Base-by-base conservation (phyloP, 1,284 basidiomycete species). In the Leccinum fuscescens region DNA sequence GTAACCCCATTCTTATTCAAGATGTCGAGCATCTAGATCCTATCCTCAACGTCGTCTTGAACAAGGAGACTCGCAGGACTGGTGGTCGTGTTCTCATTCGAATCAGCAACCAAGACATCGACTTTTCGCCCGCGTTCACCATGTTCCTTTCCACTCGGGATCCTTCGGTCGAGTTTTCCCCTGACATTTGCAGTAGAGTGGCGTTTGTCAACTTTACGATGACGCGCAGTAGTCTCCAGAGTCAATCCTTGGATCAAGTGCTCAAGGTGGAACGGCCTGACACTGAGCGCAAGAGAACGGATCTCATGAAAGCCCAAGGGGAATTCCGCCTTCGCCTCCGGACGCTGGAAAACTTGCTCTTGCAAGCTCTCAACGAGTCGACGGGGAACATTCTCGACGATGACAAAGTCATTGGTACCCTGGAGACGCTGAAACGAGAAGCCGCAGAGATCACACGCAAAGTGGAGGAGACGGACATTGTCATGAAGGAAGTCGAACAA, bases 161-260 rank as follows among this genome's bases (percentile, higher is more conserved):
- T 75, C 96, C 98, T 1, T 96, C 95, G 0, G 92, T 98, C 64
- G 95, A 98, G 70, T 98, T 99, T 77, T 93, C 96, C 20, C 95
- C 97, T 1, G 96, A 99, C 74, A 95, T 99, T 64, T 99, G 96
- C 82, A 97, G 94, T 79, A 88, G 97, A 62, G 97, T 99, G 39
- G 97, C 96, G 0, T 98, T 99, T 72, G 96, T 99, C 80, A 99
- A 99, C 81, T 99, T 99, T 77, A 99, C 96, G 15, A 99, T 99
- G 94, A 99, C 97, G 0, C 86, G 96, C 62, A 94, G 94, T 75
- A 98, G 95, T 83, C 82, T 99, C 39, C 96, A 99, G 76, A 98
- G 94, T 65, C 97, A 99, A 76, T 97, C 96, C 0, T 84, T 99
- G 54, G 96, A 98, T 73, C 95, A 98, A 74, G 95, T 99, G 2